A percentile compares a stretch with the other conserved stretches of the same genome.
Evolutionary conservation across 805 yeast genomes (phyloP).

Genomic region (Cyberlindnera meyerae): DNA sequence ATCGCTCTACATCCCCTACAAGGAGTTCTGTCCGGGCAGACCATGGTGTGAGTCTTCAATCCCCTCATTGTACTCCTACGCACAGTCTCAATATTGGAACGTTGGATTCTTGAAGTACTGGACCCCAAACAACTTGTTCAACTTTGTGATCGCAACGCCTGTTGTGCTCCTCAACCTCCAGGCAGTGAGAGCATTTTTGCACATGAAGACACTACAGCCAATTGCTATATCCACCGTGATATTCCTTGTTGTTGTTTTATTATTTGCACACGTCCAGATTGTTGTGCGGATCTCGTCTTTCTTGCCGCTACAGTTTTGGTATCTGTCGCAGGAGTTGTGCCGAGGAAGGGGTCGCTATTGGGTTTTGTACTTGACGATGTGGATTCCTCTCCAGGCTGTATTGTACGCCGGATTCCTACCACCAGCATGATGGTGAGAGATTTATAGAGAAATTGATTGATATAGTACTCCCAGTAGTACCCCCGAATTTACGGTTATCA

Average conservation of each 20-base stretch:
- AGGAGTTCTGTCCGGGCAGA: conserved; percentile 56
- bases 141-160: conserved; percentile 74
- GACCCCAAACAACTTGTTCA: conserved; percentile 76
- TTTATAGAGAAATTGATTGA: too few species aligned
- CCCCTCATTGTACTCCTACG: conserved; percentile 61
- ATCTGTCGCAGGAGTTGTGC: conserved; percentile 39
- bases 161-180: conserved; percentile 42
- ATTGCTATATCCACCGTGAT: conserved; percentile 38
- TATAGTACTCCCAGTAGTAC: too few species aligned
- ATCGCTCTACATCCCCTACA: conserved; percentile 51
- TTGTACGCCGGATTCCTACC: conserved; percentile 83
- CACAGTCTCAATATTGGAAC: conserved; percentile 82
- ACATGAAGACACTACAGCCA: conserved; percentile 32
- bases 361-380: conserved; percentile 47
- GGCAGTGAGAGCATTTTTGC: conserved; percentile 34
- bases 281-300: conserved; percentile 75
- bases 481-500: too few species aligned
- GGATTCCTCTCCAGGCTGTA: conserved; percentile 67
- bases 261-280: conserved; percentile 81
- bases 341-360: conserved; percentile 32
- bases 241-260: conserved; percentile 45
- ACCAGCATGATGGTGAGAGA: conserved; percentile 89
- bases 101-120: conserved; percentile 79
- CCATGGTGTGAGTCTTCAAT: conserved; percentile 67
- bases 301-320: conserved; percentile 75